phyloP scores from a whole-genome alignment of 108 stramenopile genomes.

The Poteriospumella lacustris region DNA sequence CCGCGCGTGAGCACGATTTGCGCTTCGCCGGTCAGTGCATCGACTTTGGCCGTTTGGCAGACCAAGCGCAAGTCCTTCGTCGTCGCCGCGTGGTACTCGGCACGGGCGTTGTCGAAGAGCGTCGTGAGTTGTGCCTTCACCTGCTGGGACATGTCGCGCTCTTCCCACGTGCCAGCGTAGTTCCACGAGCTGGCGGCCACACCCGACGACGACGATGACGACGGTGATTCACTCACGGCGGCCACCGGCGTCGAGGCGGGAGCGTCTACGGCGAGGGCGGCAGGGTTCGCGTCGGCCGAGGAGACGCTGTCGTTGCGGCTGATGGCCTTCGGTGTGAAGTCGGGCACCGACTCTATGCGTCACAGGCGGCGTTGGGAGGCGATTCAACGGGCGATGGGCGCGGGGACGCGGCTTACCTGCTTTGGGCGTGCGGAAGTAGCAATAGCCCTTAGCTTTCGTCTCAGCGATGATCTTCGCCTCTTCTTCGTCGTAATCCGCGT shows the following conservation, averaged over 20 bases:
- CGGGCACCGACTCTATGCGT: background rate
- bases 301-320: background rate
- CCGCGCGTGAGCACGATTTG: conserved; percentile 34
- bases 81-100: background rate
- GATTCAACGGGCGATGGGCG: too few relatives aligned
- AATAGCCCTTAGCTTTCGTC: conserved; percentile 46
- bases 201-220: too few relatives aligned
- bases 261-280: too few relatives aligned
- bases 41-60: conserved; percentile 30
- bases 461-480: conserved; percentile 44
- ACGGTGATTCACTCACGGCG: background rate
- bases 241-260: too few relatives aligned
- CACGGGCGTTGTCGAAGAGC: background rate
- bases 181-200: too few relatives aligned
- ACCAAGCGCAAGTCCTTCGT: background rate
- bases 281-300: background rate
- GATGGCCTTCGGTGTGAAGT: background rate
- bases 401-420: too few relatives aligned
- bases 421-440: conserved; percentile 43
- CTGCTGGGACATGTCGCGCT: conserved; percentile 41
- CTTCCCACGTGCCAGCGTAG: conserved; percentile 42
- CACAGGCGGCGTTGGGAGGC: too few relatives aligned
- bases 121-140: conserved; percentile 35
- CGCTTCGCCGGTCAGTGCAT: conserved; percentile 33
- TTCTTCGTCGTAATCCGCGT: conserved; percentile 42